Conservation (phyloP, 176 grass and related monocot genomes). For the Oryza australiensis region DNA sequence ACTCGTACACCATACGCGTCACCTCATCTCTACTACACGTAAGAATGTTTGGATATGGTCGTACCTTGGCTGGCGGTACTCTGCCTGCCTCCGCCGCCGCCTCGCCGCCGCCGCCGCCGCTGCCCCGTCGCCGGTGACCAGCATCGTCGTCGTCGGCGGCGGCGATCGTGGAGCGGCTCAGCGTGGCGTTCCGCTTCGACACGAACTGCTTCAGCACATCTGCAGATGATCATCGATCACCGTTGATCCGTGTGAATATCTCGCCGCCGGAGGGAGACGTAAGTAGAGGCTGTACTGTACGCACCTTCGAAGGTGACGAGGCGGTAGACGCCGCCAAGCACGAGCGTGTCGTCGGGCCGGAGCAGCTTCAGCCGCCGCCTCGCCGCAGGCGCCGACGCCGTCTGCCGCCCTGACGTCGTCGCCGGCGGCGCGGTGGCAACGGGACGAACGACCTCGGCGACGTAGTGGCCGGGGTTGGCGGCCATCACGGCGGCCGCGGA, state of each 20-base stretch:
- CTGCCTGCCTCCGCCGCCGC: not conserved
- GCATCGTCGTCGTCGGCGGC: not conserved
- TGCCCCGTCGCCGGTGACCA: not conserved
- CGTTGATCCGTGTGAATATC: not conserved
- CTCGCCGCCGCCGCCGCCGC: not conserved
- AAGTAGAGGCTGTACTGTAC: not conserved
- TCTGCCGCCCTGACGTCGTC: too few species aligned
- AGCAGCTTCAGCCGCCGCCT: slow-evolving; percentile 79
- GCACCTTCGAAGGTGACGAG: slow-evolving; percentile 97
- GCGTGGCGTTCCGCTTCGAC: slow-evolving; percentile 31
- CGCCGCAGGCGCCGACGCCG: not conserved
- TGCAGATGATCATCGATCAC: not conserved
- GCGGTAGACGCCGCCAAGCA: slow-evolving; percentile 79
- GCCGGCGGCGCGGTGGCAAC: not conserved
- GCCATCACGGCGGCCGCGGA: slow-evolving; percentile 21
- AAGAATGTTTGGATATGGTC: not conserved
- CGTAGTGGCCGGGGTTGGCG: slow-evolving; percentile 38
- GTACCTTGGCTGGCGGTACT: not conserved
- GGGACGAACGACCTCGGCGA: not conserved
- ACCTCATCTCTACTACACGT: too few species aligned
- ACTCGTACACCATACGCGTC: not conserved
- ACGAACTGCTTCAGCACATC: slow-evolving; percentile 49
- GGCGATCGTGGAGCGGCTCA: slow-evolving; percentile 18
- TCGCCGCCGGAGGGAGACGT: too few species aligned
- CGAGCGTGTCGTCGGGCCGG: slow-evolving; percentile 85